These are phyloP conservation scores for Pseudogymnoascus sp. DNA, from an alignment of 2,329 filamentous ascomycete species.

Conservation along the genomic window DNA sequence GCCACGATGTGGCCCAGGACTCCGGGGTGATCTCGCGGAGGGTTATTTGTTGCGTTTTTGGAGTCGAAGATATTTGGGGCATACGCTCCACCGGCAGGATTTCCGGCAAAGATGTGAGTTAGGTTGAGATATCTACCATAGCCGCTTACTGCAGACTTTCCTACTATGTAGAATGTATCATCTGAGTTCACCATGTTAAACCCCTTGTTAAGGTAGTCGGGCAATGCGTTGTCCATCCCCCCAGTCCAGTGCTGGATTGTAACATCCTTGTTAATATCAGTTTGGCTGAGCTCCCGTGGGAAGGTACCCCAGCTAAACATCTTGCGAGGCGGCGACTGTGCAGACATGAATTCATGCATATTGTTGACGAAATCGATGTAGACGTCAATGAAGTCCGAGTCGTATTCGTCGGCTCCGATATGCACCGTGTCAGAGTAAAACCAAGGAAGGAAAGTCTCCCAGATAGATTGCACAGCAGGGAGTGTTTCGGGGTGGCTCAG, in stretches of 20 bases:
- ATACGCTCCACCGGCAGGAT: constrained; percentile 36
- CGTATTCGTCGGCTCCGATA: constrained; percentile 51
- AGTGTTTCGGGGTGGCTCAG: constrained; percentile 48
- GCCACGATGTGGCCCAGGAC: constrained; percentile 44
- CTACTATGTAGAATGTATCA: constrained; percentile 45
- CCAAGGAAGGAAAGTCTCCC: constrained; percentile 47
- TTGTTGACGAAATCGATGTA: constrained; percentile 48
- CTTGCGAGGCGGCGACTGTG: constrained; percentile 31
- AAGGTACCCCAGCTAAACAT: constrained; percentile 52
- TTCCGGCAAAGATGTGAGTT: constrained; percentile 30
- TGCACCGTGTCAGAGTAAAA: constrained; percentile 49
- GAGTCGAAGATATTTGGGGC: constrained; percentile 45
- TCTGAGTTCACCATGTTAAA: constrained; percentile 48
- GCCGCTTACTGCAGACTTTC: constrained; percentile 36
- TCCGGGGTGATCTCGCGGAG: constrained; percentile 31
- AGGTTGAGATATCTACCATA: constrained; percentile 43
- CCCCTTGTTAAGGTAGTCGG: constrained; percentile 31
- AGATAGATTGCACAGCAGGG: constrained; percentile 45
- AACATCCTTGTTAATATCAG: constrained; percentile 38
- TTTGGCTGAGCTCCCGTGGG: constrained; percentile 33
- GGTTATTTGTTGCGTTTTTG: constrained; percentile 42
- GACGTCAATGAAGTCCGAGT: constrained; percentile 35
- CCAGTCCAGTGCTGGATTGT: constrained; percentile 51
- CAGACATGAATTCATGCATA: constrained; percentile 40
- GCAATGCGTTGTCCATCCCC: constrained; percentile 43